phyloP scores from a whole-genome alignment of 148 eudicot genomes.

The Rhododendron kiyosumense region DNA sequence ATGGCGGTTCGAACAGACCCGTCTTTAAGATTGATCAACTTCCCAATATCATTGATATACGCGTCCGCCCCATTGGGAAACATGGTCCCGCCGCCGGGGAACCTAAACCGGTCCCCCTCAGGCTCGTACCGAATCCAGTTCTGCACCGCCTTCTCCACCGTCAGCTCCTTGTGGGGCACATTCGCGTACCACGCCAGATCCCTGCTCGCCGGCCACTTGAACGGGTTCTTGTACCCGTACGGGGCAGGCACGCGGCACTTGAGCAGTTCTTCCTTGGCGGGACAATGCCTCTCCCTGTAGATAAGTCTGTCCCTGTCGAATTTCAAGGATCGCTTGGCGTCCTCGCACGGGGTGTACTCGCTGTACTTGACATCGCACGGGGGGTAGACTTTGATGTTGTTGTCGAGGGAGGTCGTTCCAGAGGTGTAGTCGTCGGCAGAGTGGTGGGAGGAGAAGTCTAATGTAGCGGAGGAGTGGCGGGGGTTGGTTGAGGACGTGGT shows the following conservation, averaged over 20 bases:
- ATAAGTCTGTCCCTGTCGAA: constrained; percentile 34
- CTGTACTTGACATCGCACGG: constrained; percentile 33
- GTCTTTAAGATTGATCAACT: constrained; percentile 49
- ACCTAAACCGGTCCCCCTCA: constrained; percentile 67
- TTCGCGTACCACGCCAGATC: constrained; percentile 68
- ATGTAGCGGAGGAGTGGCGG: not conserved
- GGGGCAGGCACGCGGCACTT: constrained; percentile 76
- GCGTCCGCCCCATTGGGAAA: constrained; percentile 76
- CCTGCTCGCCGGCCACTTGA: constrained; percentile 75
- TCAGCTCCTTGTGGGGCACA: constrained; percentile 68
- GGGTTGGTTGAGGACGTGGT: not conserved
- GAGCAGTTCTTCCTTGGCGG: constrained; percentile 35
- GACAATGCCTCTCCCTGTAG: constrained; percentile 78
- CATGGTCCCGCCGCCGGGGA: constrained; percentile 92
- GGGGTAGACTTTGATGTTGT: constrained; percentile 24
- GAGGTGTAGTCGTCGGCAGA: constrained; percentile 14
- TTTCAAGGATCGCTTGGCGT: constrained; percentile 39
- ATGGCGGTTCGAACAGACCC: constrained; percentile 85
- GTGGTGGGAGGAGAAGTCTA: constrained; percentile 60
- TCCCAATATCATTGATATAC: constrained; percentile 64
- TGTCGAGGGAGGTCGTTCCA: not conserved
- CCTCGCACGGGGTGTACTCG: constrained; percentile 88
- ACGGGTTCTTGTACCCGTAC: constrained; percentile 60
- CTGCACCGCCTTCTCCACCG: constrained; percentile 81
- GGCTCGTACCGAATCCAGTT: constrained; percentile 74